phyloP scores from a whole-genome alignment of 2,329 filamentous ascomycete genomes.

The Nothophaeocryptopus gaeumannii region DNA sequence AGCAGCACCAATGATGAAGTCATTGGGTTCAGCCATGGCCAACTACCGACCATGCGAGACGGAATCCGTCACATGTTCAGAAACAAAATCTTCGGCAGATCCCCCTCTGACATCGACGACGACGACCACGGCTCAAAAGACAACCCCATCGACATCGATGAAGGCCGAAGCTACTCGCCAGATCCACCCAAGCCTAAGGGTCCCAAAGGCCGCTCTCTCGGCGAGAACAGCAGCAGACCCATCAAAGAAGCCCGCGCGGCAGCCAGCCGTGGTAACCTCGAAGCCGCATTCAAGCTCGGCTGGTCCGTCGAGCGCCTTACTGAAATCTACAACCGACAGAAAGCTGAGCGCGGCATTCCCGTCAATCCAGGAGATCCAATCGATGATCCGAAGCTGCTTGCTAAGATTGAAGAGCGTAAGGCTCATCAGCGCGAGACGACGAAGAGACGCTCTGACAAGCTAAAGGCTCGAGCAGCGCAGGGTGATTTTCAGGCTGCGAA shows the following conservation, averaged over 20 bases:
- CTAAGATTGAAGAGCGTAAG: conserved; percentile 13
- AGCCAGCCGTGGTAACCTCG: conserved; percentile 13
- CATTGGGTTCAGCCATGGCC: neutral
- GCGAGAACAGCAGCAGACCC: conserved; percentile 12
- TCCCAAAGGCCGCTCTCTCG: conserved; percentile 15
- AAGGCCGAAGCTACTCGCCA: neutral
- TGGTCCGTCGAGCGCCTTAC: conserved; percentile 19
- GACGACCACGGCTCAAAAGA: neutral
- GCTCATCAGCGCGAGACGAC: conserved; percentile 9
- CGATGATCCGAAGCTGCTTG: conserved; percentile 14
- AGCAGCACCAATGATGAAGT: neutral
- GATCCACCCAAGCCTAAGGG: neutral
- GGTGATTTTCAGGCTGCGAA: conserved; percentile 19
- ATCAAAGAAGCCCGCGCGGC: conserved; percentile 13
- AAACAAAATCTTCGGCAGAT: neutral
- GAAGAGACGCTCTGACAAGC: conserved; percentile 12
- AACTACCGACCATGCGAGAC: neutral
- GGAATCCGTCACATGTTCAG: neutral
- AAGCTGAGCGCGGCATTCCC: conserved; percentile 4
- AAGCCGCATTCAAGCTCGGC: conserved; percentile 19
- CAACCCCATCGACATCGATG: conserved; percentile 6
- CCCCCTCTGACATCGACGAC: neutral
- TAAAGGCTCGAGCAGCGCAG: conserved; percentile 6
- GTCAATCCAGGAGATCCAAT: conserved; percentile 6
- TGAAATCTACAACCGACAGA: conserved; percentile 17